These are phyloP conservation scores for Cajanus cajan DNA, from an alignment of 306 rosid species.

Conservation along the genomic window DNA sequence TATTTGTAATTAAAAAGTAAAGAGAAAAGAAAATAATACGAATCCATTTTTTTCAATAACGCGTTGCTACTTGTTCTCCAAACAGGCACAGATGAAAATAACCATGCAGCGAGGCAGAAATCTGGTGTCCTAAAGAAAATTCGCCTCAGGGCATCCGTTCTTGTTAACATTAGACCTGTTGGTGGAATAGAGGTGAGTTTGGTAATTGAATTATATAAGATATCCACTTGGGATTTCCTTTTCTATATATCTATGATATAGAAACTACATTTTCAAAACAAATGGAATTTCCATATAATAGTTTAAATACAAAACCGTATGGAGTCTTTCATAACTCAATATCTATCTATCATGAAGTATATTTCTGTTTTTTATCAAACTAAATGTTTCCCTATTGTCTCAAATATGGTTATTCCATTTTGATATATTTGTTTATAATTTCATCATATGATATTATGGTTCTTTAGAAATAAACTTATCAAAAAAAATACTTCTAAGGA, in stretches of 20 bases:
- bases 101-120: neutral
- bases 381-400: neutral
- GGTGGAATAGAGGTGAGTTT: slow-evolving; percentile 59
- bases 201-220: neutral
- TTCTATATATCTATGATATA: too few relatives aligned
- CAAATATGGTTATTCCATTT: neutral
- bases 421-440: neutral
- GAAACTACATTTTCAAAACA: neutral
- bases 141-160: slow-evolving; percentile 50
- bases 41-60: neutral
- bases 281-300: neutral
- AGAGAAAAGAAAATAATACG: neutral
- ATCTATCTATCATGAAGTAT: neutral
- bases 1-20: neutral
- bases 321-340: neutral
- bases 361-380: neutral
- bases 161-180: slow-evolving; percentile 52
- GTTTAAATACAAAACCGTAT: neutral
- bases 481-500: too few relatives aligned
- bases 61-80: neutral
- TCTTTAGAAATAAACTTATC: too few relatives aligned
- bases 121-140: slow-evolving; percentile 23
- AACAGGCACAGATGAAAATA: slow-evolving; percentile 22
- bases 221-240: neutral
- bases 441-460: neutral